These are phyloP conservation scores for Euclidium syriacum DNA, from an alignment of 345 rosid species.

Conservation along the genomic window DNA sequence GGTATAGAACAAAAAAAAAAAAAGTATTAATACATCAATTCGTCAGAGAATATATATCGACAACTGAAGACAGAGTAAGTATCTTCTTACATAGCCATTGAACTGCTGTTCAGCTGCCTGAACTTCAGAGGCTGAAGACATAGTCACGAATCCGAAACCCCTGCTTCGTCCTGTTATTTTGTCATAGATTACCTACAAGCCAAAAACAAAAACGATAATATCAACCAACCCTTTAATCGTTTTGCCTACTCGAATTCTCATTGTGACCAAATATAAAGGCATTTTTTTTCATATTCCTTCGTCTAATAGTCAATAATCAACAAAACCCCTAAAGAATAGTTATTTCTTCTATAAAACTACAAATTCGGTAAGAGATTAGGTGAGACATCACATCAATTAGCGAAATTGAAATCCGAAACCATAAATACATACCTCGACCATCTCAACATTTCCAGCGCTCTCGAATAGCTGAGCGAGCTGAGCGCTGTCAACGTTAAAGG, in stretches of 20 bases:
- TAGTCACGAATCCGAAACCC: slow-evolving; percentile 96
- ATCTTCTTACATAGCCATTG: slow-evolving; percentile 77
- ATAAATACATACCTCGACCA: slow-evolving; percentile 70
- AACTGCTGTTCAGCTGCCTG: slow-evolving; percentile 74
- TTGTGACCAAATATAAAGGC: no score
- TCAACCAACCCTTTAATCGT: no score
- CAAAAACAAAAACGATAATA: neutral
- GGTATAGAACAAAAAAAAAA: no score
- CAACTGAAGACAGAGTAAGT: neutral
- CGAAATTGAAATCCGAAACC: neutral
- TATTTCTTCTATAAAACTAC: neutral
- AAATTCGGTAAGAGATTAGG: neutral
- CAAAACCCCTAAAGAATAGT: neutral
- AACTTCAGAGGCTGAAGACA: slow-evolving; percentile 70
- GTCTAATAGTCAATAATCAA: neutral
- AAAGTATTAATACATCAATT: neutral
- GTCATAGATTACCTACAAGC: slow-evolving; percentile 83
- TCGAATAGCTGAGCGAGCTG: slow-evolving; percentile 86
- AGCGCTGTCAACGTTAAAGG: slow-evolving; percentile 78
- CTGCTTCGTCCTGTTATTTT: slow-evolving; percentile 93
- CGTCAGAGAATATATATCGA: neutral
- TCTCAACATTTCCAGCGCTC: slow-evolving; percentile 79
- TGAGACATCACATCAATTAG: neutral
- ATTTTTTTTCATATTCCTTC: no score
- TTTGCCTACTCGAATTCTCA: no score